Evolutionary conservation across 768 basidiomycete genomes (phyloP), one percentile per base, ranked within the genome.

Genomic region (Hygrophorus pudorinus): DNA sequence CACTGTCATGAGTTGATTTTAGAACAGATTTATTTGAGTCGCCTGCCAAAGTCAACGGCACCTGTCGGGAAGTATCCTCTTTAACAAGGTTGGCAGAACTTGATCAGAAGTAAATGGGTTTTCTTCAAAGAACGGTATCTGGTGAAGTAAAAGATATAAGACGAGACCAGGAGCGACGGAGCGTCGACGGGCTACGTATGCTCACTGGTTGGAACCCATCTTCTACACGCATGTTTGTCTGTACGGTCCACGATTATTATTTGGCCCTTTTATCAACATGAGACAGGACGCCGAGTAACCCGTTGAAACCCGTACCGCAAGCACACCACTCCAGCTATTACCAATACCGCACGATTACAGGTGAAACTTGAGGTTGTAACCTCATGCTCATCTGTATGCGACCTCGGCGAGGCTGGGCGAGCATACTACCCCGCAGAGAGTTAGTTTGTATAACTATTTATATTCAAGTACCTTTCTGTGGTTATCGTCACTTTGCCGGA

Each of bases 91-190:
- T 7, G 80, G 78, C 4, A 89, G 63, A 5, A 78, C 79, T 0
- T 73, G 68, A 55, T 89, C 85, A 18, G 68, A 61, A 29, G 66
- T 64, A 52, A 78, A 85, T 3, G 76, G 73, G 58, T 85, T 77
- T 29, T 68, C 71, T 49, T 80, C 76, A 0, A 58, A 58, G 51
- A 75, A 77, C 7, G 70, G 74, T 2, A 61, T 63, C 79, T 82
- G 47, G 5, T 18, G 12, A 3, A 20, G 18, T 32, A 17, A 20
- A 20, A 40, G 12, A 42, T 8, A 38, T 7, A 27, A 4, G n/a
- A n/a, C n/a, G n/a, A n/a, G n/a, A n/a, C n/a, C n/a, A n/a, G n/a
- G n/a, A n/a, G n/a, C n/a, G n/a, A n/a, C n/a, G n/a, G n/a, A n/a
- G 8, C 37, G 41, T 42, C 10, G 34, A 14, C 17, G 28, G 1